phyloP scores from a whole-genome alignment of 139 green algal genomes.

The Parachlorella kessleri region DNA sequence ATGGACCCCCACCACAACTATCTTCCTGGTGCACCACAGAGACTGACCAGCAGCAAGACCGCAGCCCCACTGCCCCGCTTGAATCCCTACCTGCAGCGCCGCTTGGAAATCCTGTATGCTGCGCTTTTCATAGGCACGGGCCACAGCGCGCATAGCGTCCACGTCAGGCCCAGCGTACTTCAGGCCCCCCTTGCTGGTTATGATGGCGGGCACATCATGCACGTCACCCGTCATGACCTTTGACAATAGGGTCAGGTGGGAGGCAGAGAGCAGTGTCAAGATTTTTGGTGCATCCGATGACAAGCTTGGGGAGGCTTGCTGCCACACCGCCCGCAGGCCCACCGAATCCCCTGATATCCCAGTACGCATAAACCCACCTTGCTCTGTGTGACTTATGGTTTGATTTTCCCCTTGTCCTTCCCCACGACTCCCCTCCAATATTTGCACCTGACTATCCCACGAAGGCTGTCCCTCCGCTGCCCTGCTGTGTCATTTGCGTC shows the following conservation, averaged over 20 bases:
- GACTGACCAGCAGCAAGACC: not conserved
- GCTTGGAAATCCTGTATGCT: slow-evolving; percentile 85
- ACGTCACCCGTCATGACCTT: slow-evolving; percentile 65
- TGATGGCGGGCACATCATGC: slow-evolving; percentile 83
- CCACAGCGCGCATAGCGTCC: slow-evolving; percentile 92
- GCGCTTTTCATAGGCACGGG: slow-evolving; percentile 85
- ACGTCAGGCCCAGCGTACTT: slow-evolving; percentile 90
- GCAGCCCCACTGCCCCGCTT: not conserved
- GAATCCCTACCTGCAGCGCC: slow-evolving; percentile 18
- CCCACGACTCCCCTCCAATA: too few relatives aligned
- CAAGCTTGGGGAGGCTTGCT: too few relatives aligned
- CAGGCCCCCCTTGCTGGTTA: slow-evolving; percentile 90
- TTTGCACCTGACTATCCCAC: too few relatives aligned
- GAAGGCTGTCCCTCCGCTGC: too few relatives aligned
- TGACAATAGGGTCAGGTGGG: too few relatives aligned
- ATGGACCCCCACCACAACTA: not conserved
- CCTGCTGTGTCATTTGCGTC: too few relatives aligned
- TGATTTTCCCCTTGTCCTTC: not conserved
- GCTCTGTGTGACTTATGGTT: not conserved
- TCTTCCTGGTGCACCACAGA: not conserved
- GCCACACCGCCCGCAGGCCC: too few relatives aligned
- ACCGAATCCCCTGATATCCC: too few relatives aligned
- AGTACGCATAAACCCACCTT: too few relatives aligned
- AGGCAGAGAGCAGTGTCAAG: too few relatives aligned
- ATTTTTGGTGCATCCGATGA: too few relatives aligned